These are phyloP conservation scores for Candida multigemmis DNA, from an alignment of 805 yeast species.

Conservation along the genomic window DNA sequence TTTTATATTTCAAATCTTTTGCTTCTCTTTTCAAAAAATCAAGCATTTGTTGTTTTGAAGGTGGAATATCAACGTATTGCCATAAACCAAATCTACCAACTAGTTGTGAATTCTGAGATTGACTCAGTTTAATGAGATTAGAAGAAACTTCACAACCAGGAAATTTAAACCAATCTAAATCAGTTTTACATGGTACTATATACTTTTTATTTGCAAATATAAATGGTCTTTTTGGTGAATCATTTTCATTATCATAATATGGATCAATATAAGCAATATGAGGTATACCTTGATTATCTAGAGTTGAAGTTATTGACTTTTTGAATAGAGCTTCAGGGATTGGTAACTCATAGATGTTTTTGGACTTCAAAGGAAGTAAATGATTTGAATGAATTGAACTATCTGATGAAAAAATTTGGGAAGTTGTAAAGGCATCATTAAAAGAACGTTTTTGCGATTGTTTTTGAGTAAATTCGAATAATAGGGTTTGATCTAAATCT, in stretches of 20 bases:
- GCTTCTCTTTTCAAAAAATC: conserved; percentile 19
- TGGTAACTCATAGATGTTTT: conserved; percentile 12
- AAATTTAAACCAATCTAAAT: background rate
- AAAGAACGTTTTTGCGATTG: too few species aligned
- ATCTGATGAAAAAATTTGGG: too few species aligned
- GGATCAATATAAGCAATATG: conserved; percentile 55
- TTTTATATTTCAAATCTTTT: conserved; percentile 6
- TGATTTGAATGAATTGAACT: too few species aligned
- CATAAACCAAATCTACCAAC: conserved; percentile 11
- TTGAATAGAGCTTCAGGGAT: conserved; percentile 11
- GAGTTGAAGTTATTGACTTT: conserved; percentile 7
- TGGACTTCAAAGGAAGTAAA: too few species aligned
- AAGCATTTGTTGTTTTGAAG: conserved; percentile 30
- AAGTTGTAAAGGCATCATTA: too few species aligned
- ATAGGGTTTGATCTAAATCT: too few species aligned
- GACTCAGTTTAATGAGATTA: too few species aligned
- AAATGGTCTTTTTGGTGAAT: conserved; percentile 47
- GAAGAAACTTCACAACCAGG: background rate
- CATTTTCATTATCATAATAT: conserved; percentile 43
- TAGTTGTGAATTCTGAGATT: background rate
- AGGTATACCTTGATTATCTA: conserved; percentile 40
- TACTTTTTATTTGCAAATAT: conserved; percentile 62
- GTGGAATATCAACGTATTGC: conserved; percentile 43
- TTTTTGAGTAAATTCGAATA: too few species aligned
- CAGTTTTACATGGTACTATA: conserved; percentile 20